These are phyloP conservation scores for Candida wancherniae DNA, from an alignment of 805 yeast genomes.

Conservation along the genomic window DNA sequence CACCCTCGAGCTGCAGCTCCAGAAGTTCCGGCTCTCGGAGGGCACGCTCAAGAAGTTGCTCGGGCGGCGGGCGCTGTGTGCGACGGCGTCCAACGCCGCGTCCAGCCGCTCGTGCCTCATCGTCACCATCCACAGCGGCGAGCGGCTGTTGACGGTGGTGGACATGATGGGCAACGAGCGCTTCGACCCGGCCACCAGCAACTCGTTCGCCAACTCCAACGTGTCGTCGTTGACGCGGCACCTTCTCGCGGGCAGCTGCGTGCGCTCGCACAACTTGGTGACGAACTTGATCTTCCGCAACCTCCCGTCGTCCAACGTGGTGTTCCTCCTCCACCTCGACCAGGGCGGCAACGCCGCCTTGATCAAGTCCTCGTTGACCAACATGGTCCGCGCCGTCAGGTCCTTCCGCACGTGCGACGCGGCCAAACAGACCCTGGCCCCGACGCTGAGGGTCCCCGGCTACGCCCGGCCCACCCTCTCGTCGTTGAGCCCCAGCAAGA, in stretches of 20 bases:
- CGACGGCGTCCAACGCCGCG: slow-evolving; percentile 17
- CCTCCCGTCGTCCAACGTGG: slow-evolving; percentile 9
- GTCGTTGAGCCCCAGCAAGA: slow-evolving; percentile 17
- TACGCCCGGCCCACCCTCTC: slow-evolving; percentile 32
- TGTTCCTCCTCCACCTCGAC: slow-evolving; percentile 26
- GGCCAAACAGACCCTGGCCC: background rate
- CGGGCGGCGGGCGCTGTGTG: slow-evolving; percentile 16
- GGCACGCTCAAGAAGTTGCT: slow-evolving; percentile 14
- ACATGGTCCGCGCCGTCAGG: slow-evolving; percentile 21
- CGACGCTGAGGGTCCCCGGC: slow-evolving; percentile 15
- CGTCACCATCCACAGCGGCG: slow-evolving; percentile 19
- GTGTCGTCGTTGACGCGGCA: slow-evolving; percentile 27
- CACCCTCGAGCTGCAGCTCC: slow-evolving; percentile 16
- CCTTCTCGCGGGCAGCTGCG: slow-evolving; percentile 10
- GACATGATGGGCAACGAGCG: slow-evolving; percentile 31
- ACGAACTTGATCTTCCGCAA: slow-evolving; percentile 25
- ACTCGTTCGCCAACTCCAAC: slow-evolving; percentile 24
- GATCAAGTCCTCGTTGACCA: slow-evolving; percentile 24
- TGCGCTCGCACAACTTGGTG: slow-evolving; percentile 23
- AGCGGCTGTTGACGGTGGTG: slow-evolving; percentile 19
- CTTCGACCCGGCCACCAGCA: slow-evolving; percentile 13
- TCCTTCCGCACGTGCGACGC: slow-evolving; percentile 8
- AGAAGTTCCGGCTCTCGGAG: slow-evolving; percentile 7
- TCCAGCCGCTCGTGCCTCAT: slow-evolving; percentile 27
- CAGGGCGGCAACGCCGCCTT: slow-evolving; percentile 21